phyloP scores from a whole-genome alignment of 176 grass and related monocot species.

The Ensete glaucum region DNA sequence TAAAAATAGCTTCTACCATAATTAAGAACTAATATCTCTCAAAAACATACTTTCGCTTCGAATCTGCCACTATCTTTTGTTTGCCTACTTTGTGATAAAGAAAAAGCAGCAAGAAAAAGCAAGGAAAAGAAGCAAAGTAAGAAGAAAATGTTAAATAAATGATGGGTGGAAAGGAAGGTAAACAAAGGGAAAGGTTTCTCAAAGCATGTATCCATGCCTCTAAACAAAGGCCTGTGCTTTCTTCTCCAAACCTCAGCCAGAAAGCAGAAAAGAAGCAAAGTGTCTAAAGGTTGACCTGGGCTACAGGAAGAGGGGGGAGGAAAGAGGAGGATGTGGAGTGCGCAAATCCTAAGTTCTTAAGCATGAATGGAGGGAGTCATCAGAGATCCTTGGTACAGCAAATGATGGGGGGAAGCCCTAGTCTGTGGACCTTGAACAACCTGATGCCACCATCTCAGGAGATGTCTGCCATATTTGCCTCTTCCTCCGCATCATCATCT shows the following conservation, averaged over 20 bases:
- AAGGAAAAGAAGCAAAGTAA: background rate
- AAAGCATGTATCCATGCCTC: conserved; percentile 6
- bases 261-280: background rate
- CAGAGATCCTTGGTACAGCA: conserved; percentile 13
- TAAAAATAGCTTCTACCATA: background rate
- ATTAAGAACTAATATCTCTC: background rate
- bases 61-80: conserved; percentile 11
- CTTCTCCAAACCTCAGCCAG: background rate
- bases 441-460: conserved; percentile 2
- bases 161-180: conserved; percentile 9
- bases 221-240: background rate
- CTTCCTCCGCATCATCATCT: background rate
- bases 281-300: background rate
- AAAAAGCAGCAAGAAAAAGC: conserved; percentile 9
- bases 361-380: conserved; percentile 19
- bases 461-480: background rate
- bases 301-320: background rate
- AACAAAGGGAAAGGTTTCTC: background rate
- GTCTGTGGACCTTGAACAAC: conserved; percentile 10
- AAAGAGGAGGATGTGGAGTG: background rate
- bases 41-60: background rate
- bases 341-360: background rate
- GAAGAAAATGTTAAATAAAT: conserved; percentile 7
- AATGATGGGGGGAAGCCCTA: conserved; percentile 20
- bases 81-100: conserved; percentile 20